Evolutionary conservation across 1,284 basidiomycete genomes (phyloP), one percentile per base, ranked within the genome.

Genomic region (Moniliella sp.): DNA sequence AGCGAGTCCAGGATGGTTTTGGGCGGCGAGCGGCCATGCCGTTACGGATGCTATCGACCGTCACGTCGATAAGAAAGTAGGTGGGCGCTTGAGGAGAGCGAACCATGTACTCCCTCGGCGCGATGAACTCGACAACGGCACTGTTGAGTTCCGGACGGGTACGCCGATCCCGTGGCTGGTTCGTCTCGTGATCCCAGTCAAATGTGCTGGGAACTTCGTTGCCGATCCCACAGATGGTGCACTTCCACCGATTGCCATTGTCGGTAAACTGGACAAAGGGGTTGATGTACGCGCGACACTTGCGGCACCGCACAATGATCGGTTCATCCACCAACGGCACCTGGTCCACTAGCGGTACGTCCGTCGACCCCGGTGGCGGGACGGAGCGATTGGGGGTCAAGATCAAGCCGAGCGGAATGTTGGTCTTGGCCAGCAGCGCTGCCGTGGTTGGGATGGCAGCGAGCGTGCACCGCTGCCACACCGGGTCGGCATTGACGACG

Each of bases 61-160:
- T 82, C 45, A 97, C 84, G 57, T 99, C 91, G 63, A 99, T 80
- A 50, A 97, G 70, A 68, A 97, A 94, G 64, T 93, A 94, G 33
- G 91, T 81, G 11, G 86, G 82, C 8, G 91, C 83, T 62, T 94
- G 91, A 25, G 91, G 91, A 11, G 91, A 80, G 43, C 91, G 78
- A 52, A 84, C 84, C 88, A 97, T 94, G 65, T 99, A 97, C 65
- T 99, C 91, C 1, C 86, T 88, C 5, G 91, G 88, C 2, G 91
- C 91, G 39, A 97, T 78, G 56, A 78, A 99, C 62, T 99, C 91
- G 39, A 97, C 83, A 12, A 80, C 80, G 30, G 75, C 72, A 61
- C 83, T 74, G 59, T 91, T 94, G 39, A 99, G 70, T 65, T 99
- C 91, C 4, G 80, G 74, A 40, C 91, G 75, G 29, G 73, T 67